phyloP scores from a whole-genome alignment of 768 basidiomycete species.

The Clitopilus hobsonii region DNA sequence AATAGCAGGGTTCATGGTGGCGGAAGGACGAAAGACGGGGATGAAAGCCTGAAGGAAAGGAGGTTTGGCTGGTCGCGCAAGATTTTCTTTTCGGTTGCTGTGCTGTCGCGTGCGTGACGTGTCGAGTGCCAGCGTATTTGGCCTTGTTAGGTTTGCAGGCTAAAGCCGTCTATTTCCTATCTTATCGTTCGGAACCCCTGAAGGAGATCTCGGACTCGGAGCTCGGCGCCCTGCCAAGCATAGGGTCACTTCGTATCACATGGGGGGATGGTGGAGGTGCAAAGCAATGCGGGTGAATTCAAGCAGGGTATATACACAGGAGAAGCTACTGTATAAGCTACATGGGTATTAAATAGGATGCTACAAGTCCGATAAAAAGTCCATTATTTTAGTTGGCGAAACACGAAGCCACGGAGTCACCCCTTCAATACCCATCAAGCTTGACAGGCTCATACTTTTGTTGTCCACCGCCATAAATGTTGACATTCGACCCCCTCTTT shows the following conservation, averaged over 20 bases:
- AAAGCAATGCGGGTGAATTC: too few relatives aligned
- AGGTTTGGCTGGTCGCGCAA: background rate
- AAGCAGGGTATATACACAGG: too few relatives aligned
- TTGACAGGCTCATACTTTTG: background rate
- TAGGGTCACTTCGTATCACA: too few relatives aligned
- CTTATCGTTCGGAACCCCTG: too few relatives aligned
- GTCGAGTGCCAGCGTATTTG: background rate
- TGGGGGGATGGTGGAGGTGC: too few relatives aligned
- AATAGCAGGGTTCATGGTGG: constrained; percentile 74
- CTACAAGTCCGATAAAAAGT: background rate
- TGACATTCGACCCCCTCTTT: background rate
- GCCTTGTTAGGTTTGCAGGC: background rate
- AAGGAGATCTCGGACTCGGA: too few relatives aligned
- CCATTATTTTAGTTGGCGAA: too few relatives aligned
- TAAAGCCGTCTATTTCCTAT: too few relatives aligned
- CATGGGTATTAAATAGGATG: background rate
- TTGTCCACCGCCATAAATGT: background rate
- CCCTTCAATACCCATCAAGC: background rate
- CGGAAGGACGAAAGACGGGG: constrained; percentile 13
- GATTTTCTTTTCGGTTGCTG: background rate
- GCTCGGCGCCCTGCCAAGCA: too few relatives aligned
- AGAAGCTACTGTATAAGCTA: too few relatives aligned
- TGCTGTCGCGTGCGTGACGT: constrained; percentile 1
- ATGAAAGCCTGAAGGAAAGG: background rate
- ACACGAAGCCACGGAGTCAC: too few relatives aligned